phyloP scores from a whole-genome alignment of 257 asterid species.

The Voacanga thouarsii region DNA sequence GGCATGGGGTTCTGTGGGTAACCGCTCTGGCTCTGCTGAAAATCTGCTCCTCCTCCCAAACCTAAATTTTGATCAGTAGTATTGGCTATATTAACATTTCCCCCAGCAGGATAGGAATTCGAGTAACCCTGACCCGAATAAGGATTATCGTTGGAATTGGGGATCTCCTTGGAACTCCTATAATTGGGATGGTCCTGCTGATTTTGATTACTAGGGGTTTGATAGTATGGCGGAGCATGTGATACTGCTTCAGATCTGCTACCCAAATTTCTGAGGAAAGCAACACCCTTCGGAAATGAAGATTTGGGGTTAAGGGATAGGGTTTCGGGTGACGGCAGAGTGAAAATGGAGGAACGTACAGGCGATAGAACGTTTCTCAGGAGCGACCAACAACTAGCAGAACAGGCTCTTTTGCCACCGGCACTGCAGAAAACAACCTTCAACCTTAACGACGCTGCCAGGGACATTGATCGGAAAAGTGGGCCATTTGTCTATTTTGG shows the following conservation, averaged over 20 bases:
- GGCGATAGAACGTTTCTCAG: conserved; percentile 19
- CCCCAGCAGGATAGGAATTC: conserved; percentile 25
- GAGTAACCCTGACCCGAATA: conserved; percentile 8
- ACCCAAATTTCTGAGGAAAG: conserved; percentile 16
- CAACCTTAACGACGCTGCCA: conserved; percentile 4
- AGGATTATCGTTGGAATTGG: conserved; percentile 18
- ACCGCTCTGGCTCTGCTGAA: conserved; percentile 19
- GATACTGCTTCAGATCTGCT: conserved; percentile 20
- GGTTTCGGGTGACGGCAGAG: conserved; percentile 25
- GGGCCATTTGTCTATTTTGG: no score
- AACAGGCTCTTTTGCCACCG: conserved; percentile 3
- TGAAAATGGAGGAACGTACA: conserved; percentile 36
- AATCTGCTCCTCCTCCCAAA: conserved; percentile 1
- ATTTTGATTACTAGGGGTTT: conserved; percentile 24
- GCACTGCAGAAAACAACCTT: background rate
- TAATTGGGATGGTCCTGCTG: conserved; percentile 39
- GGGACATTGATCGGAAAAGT: no score
- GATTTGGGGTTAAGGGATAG: conserved; percentile 26
- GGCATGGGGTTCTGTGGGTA: conserved; percentile 10
- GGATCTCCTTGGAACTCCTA: conserved; percentile 18
- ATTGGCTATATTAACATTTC: conserved; percentile 34
- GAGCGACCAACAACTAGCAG: conserved; percentile 40
- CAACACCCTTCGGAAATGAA: conserved; percentile 19
- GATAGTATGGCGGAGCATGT: conserved; percentile 33
- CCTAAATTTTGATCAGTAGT: background rate